A percentile compares a stretch with the other conserved stretches of the same genome.
Conservation (phyloP, 2,329 filamentous ascomycete species). For the Pseudomassariella vexata region DNA sequence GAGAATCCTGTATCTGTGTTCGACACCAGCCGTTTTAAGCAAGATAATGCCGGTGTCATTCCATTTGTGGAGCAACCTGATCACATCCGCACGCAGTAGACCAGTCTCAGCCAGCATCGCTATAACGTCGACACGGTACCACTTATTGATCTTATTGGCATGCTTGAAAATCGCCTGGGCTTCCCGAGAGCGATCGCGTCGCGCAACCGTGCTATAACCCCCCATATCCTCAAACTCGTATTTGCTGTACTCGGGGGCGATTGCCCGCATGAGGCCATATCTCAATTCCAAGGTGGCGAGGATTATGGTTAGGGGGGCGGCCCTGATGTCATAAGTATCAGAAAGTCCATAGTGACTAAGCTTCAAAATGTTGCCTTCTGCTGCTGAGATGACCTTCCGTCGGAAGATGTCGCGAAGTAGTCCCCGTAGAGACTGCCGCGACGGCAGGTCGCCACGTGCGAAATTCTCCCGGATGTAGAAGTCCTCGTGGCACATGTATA, state of each 20-base stretch:
- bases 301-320: constrained; percentile 43
- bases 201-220: constrained; percentile 23
- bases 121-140: constrained; percentile 43
- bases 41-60: constrained; percentile 42
- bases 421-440: constrained; percentile 37
- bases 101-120: constrained; percentile 22
- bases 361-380: constrained; percentile 38
- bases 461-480: constrained; percentile 55
- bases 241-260: constrained; percentile 49
- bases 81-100: constrained; percentile 37
- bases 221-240: constrained; percentile 42
- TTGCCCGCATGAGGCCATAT: constrained; percentile 49
- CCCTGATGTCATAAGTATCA: constrained; percentile 47
- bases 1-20: constrained; percentile 48
- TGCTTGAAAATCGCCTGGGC: constrained; percentile 36
- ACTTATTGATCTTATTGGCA: constrained; percentile 34
- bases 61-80: constrained; percentile 50
- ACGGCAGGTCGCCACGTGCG: constrained; percentile 53
- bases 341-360: constrained; percentile 38
- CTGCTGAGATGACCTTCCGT: constrained; percentile 20
- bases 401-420: constrained; percentile 48
- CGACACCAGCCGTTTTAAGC: constrained; percentile 45
- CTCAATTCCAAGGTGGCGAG: constrained; percentile 57
- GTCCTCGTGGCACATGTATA: constrained; percentile 52
- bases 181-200: constrained; percentile 31